Base-by-base conservation (phyloP, 1,139 yeast species). In the Scheffersomyces illinoinensis region DNA sequence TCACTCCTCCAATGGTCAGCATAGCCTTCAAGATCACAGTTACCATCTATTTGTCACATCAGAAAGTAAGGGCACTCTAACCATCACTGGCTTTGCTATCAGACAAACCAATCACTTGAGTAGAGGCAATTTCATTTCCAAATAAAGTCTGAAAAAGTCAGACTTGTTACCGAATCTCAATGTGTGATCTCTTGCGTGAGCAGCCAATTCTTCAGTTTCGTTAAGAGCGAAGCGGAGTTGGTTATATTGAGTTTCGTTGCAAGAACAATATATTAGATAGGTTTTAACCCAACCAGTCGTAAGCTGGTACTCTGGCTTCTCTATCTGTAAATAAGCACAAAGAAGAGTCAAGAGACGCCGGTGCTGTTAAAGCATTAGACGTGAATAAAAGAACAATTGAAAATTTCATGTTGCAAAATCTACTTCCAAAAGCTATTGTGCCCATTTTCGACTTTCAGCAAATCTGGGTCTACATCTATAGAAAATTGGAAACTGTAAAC, bases 1-100 rank as follows among this genome's bases (percentile, higher is more conserved):
- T 67, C 71, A 54, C 79, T 76, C 67, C 78, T 70, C 73, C 73
- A 70, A 56, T 76, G 76, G 47, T 79, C 79, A 10, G 78, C 78
- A 72, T 76, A 75, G 19, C 75, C 75, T 48, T 68, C 67, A 8
- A 61, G 61, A 19, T 63, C 61, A 64, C 81, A 76, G 57, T 73
- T 71, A 0, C 71, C 73, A 59, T 76, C 79, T 21, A 67, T 76
- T 78, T 57, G 43, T 33, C 43, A 33, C 43, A 33, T 33, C 43
- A 3, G 43, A 33, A 33, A 14, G 17, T 10, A 3, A 33, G 43
- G 17, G 43, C 43, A 33, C 43, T 33, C 43, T 33, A 10, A 12
- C 12, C 43, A 3, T 33, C 43, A 12, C 17, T 33, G 43, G 12
- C 17, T 8, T 10, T 33, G 4, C 43, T 33, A 4, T 33, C 43